A percentile compares a stretch with the other conserved stretches of the same genome.
Conservation (phyloP, 2,329 filamentous ascomycete genomes). For the Cordyceps militaris region DNA sequence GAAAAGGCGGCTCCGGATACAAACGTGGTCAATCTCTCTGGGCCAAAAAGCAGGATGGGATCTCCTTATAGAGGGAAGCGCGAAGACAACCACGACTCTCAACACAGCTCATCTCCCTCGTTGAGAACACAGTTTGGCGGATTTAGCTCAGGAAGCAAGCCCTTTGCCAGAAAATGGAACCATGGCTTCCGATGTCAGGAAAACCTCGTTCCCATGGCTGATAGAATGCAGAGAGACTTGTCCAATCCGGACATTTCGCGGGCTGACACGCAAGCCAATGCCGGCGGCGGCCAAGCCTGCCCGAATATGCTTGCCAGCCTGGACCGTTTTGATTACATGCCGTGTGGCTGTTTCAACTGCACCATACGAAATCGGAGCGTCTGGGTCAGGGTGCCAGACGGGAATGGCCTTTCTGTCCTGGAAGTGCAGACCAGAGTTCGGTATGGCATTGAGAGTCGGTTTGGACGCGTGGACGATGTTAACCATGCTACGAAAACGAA, state of each 20-base stretch:
- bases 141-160: not conserved
- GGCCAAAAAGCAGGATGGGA: not conserved
- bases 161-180: not conserved
- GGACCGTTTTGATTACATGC: constrained; percentile 18
- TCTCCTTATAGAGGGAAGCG: not conserved
- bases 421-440: constrained; percentile 26
- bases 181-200: not conserved
- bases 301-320: not conserved
- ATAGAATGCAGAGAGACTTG: not conserved
- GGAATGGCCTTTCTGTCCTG: constrained; percentile 13
- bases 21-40: not conserved
- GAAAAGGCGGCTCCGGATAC: not conserved
- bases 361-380: constrained; percentile 25
- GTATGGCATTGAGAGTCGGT: constrained; percentile 21
- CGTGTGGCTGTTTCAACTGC: constrained; percentile 25
- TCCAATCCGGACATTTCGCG: not conserved
- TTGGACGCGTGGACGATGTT: constrained; percentile 26
- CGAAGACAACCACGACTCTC: not conserved
- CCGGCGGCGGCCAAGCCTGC: not conserved
- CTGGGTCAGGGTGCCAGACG: constrained; percentile 20
- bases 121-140: not conserved
- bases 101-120: not conserved
- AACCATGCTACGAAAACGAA: constrained; percentile 4
- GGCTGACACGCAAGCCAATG: not conserved
- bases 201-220: not conserved